These are phyloP conservation scores for Scedosporium boydii DNA, from an alignment of 2,329 filamentous ascomycete genomes.

Conservation along the genomic window DNA sequence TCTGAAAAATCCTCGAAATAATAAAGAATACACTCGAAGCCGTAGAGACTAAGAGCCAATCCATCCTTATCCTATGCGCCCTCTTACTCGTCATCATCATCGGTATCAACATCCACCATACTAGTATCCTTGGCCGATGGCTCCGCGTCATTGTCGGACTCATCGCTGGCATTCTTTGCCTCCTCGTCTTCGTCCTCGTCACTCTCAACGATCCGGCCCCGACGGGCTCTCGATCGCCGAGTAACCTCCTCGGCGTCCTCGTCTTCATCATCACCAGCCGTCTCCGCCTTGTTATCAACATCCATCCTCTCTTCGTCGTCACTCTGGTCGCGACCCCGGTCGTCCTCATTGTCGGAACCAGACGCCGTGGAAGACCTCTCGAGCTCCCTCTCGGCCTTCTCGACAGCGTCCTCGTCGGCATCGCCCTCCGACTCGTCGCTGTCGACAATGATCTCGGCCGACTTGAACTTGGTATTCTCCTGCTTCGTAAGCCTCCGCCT, in stretches of 20 bases:
- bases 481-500: slow-evolving; percentile 26
- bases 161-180: slow-evolving; percentile 13
- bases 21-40: too few species aligned
- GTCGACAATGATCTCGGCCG: slow-evolving; percentile 71
- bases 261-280: slow-evolving; percentile 31
- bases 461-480: slow-evolving; percentile 64
- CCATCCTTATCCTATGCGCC: too few species aligned
- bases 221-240: slow-evolving; percentile 32
- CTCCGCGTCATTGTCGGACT: slow-evolving; percentile 16
- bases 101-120: slow-evolving; percentile 28
- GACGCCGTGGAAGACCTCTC: slow-evolving; percentile 13
- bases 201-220: slow-evolving; percentile 43
- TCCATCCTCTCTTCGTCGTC: slow-evolving; percentile 40
- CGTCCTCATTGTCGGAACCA: slow-evolving; percentile 19
- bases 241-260: slow-evolving; percentile 42
- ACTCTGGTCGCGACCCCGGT: slow-evolving; percentile 13
- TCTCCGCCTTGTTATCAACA: slow-evolving; percentile 32
- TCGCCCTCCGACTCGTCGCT: slow-evolving; percentile 51
- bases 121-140: slow-evolving; percentile 23
- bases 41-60: too few species aligned
- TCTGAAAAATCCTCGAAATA: too few species aligned
- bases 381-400: slow-evolving; percentile 18
- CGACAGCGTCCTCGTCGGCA: slow-evolving; percentile 15
- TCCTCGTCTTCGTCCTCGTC: slow-evolving; percentile 35
- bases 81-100: slow-evolving; percentile 14